Conservation (phyloP, 805 yeast species). For the Saccharomycopsis schoenii region DNA sequence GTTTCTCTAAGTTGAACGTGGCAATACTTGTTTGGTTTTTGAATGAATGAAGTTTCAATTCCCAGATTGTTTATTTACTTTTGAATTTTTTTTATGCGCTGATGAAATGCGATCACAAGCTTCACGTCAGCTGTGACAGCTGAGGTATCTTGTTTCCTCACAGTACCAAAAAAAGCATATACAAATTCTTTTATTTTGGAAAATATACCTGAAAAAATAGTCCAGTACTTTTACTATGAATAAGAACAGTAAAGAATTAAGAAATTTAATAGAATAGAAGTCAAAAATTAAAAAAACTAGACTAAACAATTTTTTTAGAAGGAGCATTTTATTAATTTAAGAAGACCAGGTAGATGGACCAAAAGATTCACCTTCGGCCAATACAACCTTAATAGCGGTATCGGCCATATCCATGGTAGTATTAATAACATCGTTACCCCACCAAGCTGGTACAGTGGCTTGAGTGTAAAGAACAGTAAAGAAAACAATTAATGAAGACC, state of each 20-base stretch:
- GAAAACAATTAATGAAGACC: conserved; percentile 47
- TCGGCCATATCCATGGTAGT: conserved; percentile 32
- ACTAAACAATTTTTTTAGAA: background rate
- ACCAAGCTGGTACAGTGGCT: conserved; percentile 37
- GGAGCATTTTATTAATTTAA: background rate
- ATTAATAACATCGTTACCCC: conserved; percentile 49
- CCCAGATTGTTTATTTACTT: background rate
- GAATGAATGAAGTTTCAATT: background rate
- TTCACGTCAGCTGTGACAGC: no score
- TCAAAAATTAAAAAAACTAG: background rate
- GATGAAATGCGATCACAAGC: no score
- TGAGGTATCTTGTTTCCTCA: no score
- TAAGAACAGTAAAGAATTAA: background rate
- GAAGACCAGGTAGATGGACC: conserved; percentile 36
- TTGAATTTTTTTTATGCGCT: background rate
- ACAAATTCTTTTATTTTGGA: no score
- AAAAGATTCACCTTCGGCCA: conserved; percentile 34
- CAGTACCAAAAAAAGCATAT: no score
- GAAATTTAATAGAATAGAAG: background rate
- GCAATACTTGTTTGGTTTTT: no score
- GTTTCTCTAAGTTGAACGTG: no score
- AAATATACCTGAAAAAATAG: no score
- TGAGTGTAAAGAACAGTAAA: conserved; percentile 42
- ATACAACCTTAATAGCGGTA: conserved; percentile 24
- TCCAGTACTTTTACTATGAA: background rate